Conservation (phyloP, 2,329 filamentous ascomycete genomes). For the Botryotinia globosa region DNA sequence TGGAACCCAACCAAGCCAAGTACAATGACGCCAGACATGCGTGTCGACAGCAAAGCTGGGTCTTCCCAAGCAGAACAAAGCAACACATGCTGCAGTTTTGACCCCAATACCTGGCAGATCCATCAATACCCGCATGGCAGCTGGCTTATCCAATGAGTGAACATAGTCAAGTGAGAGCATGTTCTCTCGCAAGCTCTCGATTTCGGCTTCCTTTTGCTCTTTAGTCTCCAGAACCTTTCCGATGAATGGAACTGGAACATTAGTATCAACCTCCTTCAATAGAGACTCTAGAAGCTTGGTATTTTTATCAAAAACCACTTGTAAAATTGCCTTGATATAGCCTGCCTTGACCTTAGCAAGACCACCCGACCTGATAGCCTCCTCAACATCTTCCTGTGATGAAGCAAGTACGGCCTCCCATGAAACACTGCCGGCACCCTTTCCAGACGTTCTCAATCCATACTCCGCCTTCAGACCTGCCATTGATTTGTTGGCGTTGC, state of each 20-base stretch:
- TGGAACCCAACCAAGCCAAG: constrained; percentile 57
- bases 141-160: constrained; percentile 44
- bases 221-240: constrained; percentile 43
- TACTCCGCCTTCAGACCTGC: constrained; percentile 62
- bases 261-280: constrained; percentile 43
- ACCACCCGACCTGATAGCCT: constrained; percentile 69
- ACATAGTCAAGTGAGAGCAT: constrained; percentile 57
- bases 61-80: constrained; percentile 53
- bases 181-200: constrained; percentile 54
- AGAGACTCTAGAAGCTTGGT: constrained; percentile 50
- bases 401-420: constrained; percentile 69
- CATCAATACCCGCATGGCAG: constrained; percentile 51
- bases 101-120: constrained; percentile 53
- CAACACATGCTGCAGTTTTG: constrained; percentile 56
- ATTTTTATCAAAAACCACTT: constrained; percentile 71
- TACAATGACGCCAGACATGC: constrained; percentile 52
- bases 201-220: constrained; percentile 54
- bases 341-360: constrained; percentile 68
- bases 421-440: constrained; percentile 69
- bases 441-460: constrained; percentile 58
- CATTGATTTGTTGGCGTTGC: constrained; percentile 61
- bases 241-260: constrained; percentile 45
- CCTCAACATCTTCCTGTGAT: constrained; percentile 57
- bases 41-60: constrained; percentile 58
- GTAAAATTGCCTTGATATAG: constrained; percentile 70